Percentiles rank a stretch among this genome's conserved stretches.
phyloP scores from a whole-genome alignment of 257 asterid species.

The Nicotiana noctiflora region DNA sequence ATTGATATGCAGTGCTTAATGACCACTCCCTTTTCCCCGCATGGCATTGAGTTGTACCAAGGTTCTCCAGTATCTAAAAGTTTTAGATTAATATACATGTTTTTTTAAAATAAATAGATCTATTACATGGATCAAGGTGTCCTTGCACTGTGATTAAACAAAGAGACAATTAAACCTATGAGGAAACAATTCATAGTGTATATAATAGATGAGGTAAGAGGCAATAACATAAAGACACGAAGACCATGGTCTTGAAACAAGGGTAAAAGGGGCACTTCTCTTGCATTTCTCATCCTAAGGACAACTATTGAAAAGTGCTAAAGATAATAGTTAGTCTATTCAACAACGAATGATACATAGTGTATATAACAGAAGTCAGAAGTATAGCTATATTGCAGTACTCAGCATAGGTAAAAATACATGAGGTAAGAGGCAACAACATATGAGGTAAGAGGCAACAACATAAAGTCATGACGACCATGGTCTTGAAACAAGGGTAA shows the following conservation, averaged over 20 bases:
- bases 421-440: background rate
- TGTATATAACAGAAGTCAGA: background rate
- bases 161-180: background rate
- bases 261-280: background rate
- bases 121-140: background rate
- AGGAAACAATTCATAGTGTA: background rate
- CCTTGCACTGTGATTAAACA: background rate
- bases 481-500: background rate
- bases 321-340: background rate
- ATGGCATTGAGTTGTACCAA: background rate
- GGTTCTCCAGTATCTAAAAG: background rate
- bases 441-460: background rate
- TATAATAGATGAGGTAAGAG: background rate
- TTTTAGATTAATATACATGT: background rate
- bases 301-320: background rate
- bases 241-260: background rate
- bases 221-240: background rate
- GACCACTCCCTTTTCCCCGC: background rate
- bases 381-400: background rate
- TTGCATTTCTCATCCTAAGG: background rate
- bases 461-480: background rate
- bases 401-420: background rate
- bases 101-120: background rate
- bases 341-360: background rate
- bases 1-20: background rate